Evolutionary conservation across 441 rosid genomes (phyloP), one percentile per base, ranked within the genome.

Genomic region (Adansonia rubrostipa): DNA sequence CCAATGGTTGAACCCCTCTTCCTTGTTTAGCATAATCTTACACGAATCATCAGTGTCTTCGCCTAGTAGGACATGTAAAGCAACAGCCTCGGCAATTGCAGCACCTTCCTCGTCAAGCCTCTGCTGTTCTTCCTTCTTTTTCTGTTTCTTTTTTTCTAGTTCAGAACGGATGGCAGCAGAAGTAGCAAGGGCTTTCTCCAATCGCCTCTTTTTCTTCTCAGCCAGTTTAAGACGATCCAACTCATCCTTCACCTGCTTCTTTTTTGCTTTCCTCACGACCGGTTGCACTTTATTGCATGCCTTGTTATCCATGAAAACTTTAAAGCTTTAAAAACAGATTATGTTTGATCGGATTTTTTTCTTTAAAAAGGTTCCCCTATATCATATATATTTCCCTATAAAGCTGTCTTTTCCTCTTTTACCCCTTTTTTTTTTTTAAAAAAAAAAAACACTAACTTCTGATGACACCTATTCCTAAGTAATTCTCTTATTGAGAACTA

Each of bases 31-130:
- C 84, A 87, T 84, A 79, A 90, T 77, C 51, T 86, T 82, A 81
- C 92, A 85, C 56, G 96, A 84, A 77, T 91, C 99, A 86, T 92
- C 97, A 68, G 97, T 87, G 82, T 96, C 99, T 80, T 96, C 97
- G 62, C 97, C 97, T 15, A 96, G 85, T 76, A 94, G 82, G 75
- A 96, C 99, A 63, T 87, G 93, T 81, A 94, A 84, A 82, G 99
- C 99, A 80, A 96, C 99, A 79, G 99, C 98, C 86, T 96, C 99
- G 5, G 98, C 98, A 73, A 96, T 90, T 11, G 99, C 98, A 82
- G 99, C 98, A n/a, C 98, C 97, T 88, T 96, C 97, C 85, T 94
- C 99, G 85, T 96, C 99, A 72, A 96, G 93, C 91, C 97, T 89
- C 75, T 90, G 92, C 76, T 96, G 97, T 77, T 96, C 99, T 90